Base-by-base conservation (phyloP, 352 stramenopile genomes). In the Globisporangium cederbergense region DNA sequence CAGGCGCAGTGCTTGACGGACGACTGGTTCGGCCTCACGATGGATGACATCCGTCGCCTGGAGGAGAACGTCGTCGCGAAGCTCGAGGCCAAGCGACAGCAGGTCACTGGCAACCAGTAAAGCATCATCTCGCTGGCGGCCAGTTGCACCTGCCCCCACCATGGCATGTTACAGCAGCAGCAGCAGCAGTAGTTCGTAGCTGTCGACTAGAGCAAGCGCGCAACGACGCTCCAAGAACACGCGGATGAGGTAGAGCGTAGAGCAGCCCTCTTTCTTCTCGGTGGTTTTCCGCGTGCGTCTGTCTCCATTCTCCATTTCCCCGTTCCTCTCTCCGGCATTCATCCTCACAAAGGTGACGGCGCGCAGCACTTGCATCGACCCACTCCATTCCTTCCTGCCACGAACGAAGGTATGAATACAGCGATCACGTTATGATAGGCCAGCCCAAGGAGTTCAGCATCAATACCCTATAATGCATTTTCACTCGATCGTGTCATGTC, bases 31-130 rank as follows among this genome's bases (percentile, higher is more conserved):
- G 86, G 86, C 6, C 77, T 95, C 38, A 87, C 82, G 8, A 93
- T 95, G 79, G 82, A 89, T 11, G 86, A 93, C 62, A 95, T 95
- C 73, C 86, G 86, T n/a, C 72, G 73, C 66, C 68, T 95, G 52
- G 86, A 95, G 65, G 72, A 73, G 54, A 81, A 86, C 47, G 78
- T 93, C 32, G 80, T 90, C 54, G 76, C 73, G 45, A 95, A 93
- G 64, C 82, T 93, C 38, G 78, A 88, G 53, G 81, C 78, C 58
- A 91, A 95, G 73, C 83, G 86, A 13, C 64, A 78, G 32, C 64
- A 71, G 18, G 79, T 71, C 60, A 67, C 73, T 32, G 66, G 72
- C 65, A 78, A 78, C 51, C 76, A 85, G 47, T 67, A 80, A 46
- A 51, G 25, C 25, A 9, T 1, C 28, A 32, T 25, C 28, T 22